phyloP scores from a whole-genome alignment of 352 stramenopile species.

The Pythium chondricola region DNA sequence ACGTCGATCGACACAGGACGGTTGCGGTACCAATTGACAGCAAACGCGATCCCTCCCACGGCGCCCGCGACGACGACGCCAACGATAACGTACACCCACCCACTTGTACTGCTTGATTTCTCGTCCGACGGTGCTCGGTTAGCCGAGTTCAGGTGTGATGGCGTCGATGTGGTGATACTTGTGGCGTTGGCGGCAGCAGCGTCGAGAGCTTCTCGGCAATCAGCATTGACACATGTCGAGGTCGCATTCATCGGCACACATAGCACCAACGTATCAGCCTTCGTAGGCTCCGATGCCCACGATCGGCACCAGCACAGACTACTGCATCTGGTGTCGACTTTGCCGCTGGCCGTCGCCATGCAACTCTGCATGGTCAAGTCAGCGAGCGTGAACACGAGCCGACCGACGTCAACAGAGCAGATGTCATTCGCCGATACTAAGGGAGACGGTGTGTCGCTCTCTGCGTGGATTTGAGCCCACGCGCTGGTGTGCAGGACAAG shows the following conservation, averaged over 20 bases:
- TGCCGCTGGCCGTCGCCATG: not conserved
- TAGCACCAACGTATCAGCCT: conserved; percentile 7
- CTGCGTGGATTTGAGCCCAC: too few species aligned
- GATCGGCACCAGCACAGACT: conserved; percentile 15
- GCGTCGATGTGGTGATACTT: conserved; percentile 1
- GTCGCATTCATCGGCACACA: conserved; percentile 6
- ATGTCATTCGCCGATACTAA: conserved; percentile 20
- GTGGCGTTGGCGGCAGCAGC: not conserved
- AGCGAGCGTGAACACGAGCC: conserved; percentile 23
- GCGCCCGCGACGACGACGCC: conserved; percentile 25
- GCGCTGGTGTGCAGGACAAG: too few species aligned
- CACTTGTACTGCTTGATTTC: conserved; percentile 1
- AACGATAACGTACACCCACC: conserved; percentile 35
- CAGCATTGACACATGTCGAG: conserved; percentile 2
- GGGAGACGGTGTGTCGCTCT: not conserved
- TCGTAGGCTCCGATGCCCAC: conserved; percentile 7
- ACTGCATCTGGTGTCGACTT: conserved; percentile 5
- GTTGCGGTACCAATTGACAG: conserved; percentile 46
- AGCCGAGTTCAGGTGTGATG: not conserved
- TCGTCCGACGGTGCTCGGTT: not conserved
- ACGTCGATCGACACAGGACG: conserved; percentile 28
- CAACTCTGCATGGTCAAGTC: conserved; percentile 7
- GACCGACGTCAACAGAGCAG: conserved; percentile 34
- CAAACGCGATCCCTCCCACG: conserved; percentile 28
- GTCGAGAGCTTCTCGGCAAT: conserved; percentile 4